Evolutionary conservation across 208 protist genomes (phyloP).

Genomic region (Trypanosoma lewisi): DNA sequence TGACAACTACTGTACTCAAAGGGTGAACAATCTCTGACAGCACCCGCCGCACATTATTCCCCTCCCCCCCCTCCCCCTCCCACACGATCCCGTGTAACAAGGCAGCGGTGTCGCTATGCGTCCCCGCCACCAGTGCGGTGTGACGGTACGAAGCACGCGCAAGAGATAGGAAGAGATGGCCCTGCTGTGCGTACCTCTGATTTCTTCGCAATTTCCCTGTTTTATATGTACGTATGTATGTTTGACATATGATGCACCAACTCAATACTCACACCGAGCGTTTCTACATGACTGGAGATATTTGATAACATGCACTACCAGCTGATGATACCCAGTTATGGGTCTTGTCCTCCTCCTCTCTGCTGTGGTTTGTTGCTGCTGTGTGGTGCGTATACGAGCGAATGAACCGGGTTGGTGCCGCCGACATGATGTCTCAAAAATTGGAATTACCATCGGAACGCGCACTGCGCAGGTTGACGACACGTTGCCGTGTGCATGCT

Average conservation of each 20-base stretch:
- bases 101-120: constrained; percentile 36
- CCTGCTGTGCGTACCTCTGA: no score
- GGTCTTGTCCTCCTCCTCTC: neutral
- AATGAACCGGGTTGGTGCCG: neutral
- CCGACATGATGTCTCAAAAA: constrained; percentile 19
- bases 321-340: constrained; percentile 16
- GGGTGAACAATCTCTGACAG: constrained; percentile 1
- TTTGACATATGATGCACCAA: constrained; percentile 20
- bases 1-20: no score
- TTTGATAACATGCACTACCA: constrained; percentile 33
- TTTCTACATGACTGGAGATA: constrained; percentile 20
- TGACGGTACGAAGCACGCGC: constrained; percentile 33
- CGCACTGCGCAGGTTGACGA: constrained; percentile 20
- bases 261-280: constrained; percentile 31
- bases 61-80: neutral
- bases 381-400: neutral
- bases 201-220: no score
- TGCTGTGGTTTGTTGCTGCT: neutral
- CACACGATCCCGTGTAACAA: neutral
- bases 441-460: constrained; percentile 35
- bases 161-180: no score
- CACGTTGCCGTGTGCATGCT: constrained; percentile 24
- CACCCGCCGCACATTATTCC: neutral
- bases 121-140: constrained; percentile 21
- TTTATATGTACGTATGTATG: neutral